These are phyloP conservation scores for Albophoma yamanashiensis DNA, from an alignment of 2,329 filamentous ascomycete species.

Conservation along the genomic window DNA sequence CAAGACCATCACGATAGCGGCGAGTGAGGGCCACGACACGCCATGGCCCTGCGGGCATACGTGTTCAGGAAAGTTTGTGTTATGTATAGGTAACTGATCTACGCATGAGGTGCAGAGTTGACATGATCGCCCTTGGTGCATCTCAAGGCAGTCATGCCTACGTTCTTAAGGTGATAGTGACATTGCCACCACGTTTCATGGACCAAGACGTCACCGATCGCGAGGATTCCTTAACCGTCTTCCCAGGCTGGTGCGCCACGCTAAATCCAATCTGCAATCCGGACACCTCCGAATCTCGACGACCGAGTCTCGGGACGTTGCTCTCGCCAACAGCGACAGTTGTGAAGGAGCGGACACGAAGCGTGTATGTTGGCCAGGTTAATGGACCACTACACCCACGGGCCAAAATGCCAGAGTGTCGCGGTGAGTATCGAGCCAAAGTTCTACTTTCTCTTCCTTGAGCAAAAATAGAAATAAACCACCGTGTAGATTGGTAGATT, in stretches of 20 bases:
- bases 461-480: slow-evolving; percentile 77
- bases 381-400: slow-evolving; percentile 63
- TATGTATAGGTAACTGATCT: too few relatives aligned
- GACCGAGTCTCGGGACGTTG: background rate
- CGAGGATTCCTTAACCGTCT: background rate
- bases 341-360: background rate
- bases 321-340: background rate
- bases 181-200: too few relatives aligned
- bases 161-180: background rate
- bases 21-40: too few relatives aligned
- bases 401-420: slow-evolving; percentile 34
- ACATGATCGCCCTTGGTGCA: background rate
- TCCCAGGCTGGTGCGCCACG: too few relatives aligned
- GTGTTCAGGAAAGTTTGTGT: too few relatives aligned
- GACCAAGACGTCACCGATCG: too few relatives aligned
- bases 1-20: too few relatives aligned
- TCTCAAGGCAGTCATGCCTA: background rate
- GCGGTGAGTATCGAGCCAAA: slow-evolving; percentile 57
- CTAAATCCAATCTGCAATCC: background rate
- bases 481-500: slow-evolving; percentile 52
- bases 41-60: too few relatives aligned
- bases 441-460: slow-evolving; percentile 54
- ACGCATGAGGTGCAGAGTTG: too few relatives aligned
- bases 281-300: too few relatives aligned
- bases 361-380: slow-evolving; percentile 48